These are phyloP conservation scores for Cercospora sp. DNA, from an alignment of 2,329 filamentous ascomycete genomes.

Conservation along the genomic window DNA sequence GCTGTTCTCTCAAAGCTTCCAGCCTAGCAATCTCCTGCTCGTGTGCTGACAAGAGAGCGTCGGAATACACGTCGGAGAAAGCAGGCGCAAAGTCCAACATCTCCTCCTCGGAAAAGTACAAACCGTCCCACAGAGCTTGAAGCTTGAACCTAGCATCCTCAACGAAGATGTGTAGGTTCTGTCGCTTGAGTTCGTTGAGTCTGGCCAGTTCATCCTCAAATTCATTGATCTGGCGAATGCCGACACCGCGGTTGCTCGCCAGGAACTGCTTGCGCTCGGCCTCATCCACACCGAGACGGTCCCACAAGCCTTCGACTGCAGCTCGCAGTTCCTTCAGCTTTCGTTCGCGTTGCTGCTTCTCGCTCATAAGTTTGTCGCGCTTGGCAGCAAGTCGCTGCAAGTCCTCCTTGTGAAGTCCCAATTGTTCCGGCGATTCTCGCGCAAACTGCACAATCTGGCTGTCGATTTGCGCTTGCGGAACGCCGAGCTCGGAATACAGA, in stretches of 20 bases:
- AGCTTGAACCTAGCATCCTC: conserved; percentile 89
- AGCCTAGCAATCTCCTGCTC: conserved; percentile 85
- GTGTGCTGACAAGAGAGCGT: conserved; percentile 90
- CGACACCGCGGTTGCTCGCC: conserved; percentile 84
- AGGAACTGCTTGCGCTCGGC: conserved; percentile 81
- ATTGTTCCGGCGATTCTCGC: conserved; percentile 86
- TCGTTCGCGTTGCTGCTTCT: conserved; percentile 83
- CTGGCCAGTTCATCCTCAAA: conserved; percentile 87
- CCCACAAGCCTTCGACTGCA: conserved; percentile 85
- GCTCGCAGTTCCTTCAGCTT: conserved; percentile 71
- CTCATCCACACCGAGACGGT: conserved; percentile 80
- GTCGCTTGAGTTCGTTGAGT: conserved; percentile 87
- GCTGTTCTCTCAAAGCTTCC: conserved; percentile 80
- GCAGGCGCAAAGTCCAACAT: conserved; percentile 98
- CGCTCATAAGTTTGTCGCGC: conserved; percentile 79
- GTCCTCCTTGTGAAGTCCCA: conserved; percentile 88
- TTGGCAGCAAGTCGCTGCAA: conserved; percentile 68
- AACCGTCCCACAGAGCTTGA: conserved; percentile 89
- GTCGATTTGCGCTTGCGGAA: conserved; percentile 90
- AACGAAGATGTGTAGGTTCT: conserved; percentile 93
- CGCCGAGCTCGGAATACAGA: conserved; percentile 93
- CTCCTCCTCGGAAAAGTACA: conserved; percentile 96
- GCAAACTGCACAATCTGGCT: conserved; percentile 83
- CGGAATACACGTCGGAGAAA: conserved; percentile 88
- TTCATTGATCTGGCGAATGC: conserved; percentile 88